Conservation (phyloP, 371 early-diverging fungal species). For the Sporodiniella umbellata region DNA sequence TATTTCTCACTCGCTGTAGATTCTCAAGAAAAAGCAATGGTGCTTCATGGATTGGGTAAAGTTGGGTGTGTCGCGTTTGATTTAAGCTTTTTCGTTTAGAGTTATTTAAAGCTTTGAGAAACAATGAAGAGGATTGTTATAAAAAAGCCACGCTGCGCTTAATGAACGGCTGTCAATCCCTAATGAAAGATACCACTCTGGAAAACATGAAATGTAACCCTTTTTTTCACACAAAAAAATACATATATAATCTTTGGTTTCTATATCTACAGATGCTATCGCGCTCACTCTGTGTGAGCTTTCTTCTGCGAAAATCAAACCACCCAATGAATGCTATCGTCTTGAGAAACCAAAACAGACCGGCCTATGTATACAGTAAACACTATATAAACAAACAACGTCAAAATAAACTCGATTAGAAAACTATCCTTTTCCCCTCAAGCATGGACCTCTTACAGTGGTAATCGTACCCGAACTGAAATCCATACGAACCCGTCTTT, state of each 20-base stretch:
- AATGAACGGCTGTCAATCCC: constrained; percentile 8
- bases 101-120: constrained; percentile 7
- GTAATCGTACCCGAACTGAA: constrained; percentile 4
- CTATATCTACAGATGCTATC: constrained; percentile 17
- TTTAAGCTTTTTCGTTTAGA: constrained; percentile 2
- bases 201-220: constrained; percentile 16
- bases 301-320: not conserved
- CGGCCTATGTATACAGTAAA: constrained; percentile 8
- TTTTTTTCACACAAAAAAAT: too few relatives aligned
- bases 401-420: constrained; percentile 2
- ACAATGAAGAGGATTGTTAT: constrained; percentile 19
- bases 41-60: constrained; percentile 24
- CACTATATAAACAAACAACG: not conserved
- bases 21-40: constrained; percentile 7
- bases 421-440: constrained; percentile 15
- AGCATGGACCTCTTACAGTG: constrained; percentile 26
- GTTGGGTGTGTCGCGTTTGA: constrained; percentile 3
- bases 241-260: too few relatives aligned
- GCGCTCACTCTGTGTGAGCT: constrained; percentile 19
- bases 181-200: not conserved
- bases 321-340: constrained; percentile 5
- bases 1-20: too few relatives aligned
- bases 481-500: not conserved
- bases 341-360: not conserved
- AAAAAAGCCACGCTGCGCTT: constrained; percentile 8